Percentiles rank a stretch among this genome's conserved stretches.
Conservation (phyloP, 164 flowering plant species). For the Saururus chinensis region DNA sequence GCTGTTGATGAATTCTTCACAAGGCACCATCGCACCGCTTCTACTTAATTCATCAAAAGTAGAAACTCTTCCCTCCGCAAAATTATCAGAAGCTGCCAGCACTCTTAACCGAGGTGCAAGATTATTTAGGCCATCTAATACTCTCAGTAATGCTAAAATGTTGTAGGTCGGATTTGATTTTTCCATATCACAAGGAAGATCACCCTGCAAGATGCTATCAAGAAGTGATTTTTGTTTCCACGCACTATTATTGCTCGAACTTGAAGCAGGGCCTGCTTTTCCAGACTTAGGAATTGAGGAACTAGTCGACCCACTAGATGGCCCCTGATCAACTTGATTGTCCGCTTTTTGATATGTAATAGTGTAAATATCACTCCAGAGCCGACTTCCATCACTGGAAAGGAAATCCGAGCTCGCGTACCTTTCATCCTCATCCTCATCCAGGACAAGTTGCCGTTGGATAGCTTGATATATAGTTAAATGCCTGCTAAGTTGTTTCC, state of each 20-base stretch:
- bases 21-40: constrained; percentile 46
- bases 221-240: constrained; percentile 53
- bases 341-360: constrained; percentile 84
- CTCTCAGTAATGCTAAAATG: constrained; percentile 73
- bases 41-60: constrained; percentile 42
- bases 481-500: constrained; percentile 78
- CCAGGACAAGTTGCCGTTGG: constrained; percentile 79
- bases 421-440: constrained; percentile 84
- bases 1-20: constrained; percentile 66
- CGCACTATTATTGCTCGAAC: constrained; percentile 33
- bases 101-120: constrained; percentile 73
- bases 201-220: constrained; percentile 86
- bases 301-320: constrained; percentile 36
- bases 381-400: constrained; percentile 76
- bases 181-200: constrained; percentile 91
- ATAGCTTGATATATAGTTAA: constrained; percentile 90
- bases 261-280: constrained; percentile 41
- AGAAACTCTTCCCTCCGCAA: constrained; percentile 55
- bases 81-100: constrained; percentile 47
- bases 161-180: constrained; percentile 76
- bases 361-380: constrained; percentile 83
- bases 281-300: constrained; percentile 38
- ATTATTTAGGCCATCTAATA: constrained; percentile 84
- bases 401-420: constrained; percentile 50
- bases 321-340: constrained; percentile 38